phyloP scores from a whole-genome alignment of 495 filamentous ascomycete species.

The Penicillium verhagenii region DNA sequence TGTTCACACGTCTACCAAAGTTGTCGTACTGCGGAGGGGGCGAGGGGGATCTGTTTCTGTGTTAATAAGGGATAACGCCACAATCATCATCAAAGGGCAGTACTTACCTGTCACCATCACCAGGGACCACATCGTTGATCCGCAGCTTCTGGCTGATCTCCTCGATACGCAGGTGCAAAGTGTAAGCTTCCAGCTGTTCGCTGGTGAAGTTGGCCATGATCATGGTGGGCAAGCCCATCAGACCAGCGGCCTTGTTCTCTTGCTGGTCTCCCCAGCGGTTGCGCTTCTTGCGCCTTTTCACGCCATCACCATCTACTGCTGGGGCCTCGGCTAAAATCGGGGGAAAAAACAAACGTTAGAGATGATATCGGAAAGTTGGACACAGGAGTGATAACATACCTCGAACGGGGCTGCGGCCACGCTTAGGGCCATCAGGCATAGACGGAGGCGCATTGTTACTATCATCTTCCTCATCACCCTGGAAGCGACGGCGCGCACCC shows the following conservation, averaged over 20 bases:
- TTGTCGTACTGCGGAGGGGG: conserved; percentile 98
- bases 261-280: conserved; percentile 96
- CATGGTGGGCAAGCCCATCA: conserved; percentile 95
- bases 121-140: conserved; percentile 96
- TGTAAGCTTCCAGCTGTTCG: conserved; percentile 97
- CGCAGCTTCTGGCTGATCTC: conserved; percentile 98
- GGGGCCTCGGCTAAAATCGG: conserved; percentile 38
- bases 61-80: conserved; percentile 17
- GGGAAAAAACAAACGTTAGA: background rate
- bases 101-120: conserved; percentile 86
- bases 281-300: conserved; percentile 87
- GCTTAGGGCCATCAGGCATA: conserved; percentile 56
- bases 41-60: conserved; percentile 73
- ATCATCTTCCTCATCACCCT: conserved; percentile 63
- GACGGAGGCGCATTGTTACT: conserved; percentile 57
- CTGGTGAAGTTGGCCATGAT: conserved; percentile 96
- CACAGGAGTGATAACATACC: conserved; percentile 39
- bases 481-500: conserved; percentile 77
- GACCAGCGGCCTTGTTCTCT: conserved; percentile 95
- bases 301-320: conserved; percentile 75
- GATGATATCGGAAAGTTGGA: background rate
- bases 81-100: background rate
- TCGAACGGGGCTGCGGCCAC: conserved; percentile 73
- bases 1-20: conserved; percentile 97
- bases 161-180: conserved; percentile 90